A percentile compares a stretch with the other conserved stretches of the same genome.
Conservation (phyloP, 2,329 filamentous ascomycete genomes). For the Fusarium tjaetaba region DNA sequence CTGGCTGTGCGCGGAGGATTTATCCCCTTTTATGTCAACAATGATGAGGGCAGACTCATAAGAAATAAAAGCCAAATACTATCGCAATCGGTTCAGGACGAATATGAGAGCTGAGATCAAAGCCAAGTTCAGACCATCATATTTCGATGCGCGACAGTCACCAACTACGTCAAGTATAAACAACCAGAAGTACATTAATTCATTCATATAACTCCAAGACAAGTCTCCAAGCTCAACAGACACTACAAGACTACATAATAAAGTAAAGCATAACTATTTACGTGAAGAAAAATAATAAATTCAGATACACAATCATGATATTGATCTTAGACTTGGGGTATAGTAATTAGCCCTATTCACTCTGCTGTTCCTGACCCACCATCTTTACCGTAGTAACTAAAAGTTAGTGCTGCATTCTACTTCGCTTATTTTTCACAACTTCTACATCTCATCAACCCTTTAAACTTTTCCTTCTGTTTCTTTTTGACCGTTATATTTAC, state of each 20-base stretch:
- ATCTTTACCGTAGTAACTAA: too few species aligned
- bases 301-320: not conserved
- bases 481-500: too few species aligned
- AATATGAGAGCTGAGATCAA: not conserved
- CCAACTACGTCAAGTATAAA: not conserved
- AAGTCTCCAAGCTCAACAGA: not conserved
- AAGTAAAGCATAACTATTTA: not conserved
- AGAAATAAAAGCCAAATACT: accelerated
- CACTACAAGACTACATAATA: not conserved
- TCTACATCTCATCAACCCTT: too few species aligned
- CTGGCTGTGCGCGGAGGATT: not conserved
- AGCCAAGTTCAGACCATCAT: not conserved
- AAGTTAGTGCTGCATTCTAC: too few species aligned
- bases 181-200: not conserved
- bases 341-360: not conserved
- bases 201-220: not conserved
- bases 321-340: not conserved
- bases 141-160: not conserved
- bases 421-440: too few species aligned
- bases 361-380: too few species aligned
- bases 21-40: not conserved
- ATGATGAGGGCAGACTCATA: accelerated
- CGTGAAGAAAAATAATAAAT: not conserved
- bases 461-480: too few species aligned
- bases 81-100: accelerated